Evolutionary conservation across 495 filamentous ascomycete genomes (phyloP).

Genomic region (Echria macrotheca): DNA sequence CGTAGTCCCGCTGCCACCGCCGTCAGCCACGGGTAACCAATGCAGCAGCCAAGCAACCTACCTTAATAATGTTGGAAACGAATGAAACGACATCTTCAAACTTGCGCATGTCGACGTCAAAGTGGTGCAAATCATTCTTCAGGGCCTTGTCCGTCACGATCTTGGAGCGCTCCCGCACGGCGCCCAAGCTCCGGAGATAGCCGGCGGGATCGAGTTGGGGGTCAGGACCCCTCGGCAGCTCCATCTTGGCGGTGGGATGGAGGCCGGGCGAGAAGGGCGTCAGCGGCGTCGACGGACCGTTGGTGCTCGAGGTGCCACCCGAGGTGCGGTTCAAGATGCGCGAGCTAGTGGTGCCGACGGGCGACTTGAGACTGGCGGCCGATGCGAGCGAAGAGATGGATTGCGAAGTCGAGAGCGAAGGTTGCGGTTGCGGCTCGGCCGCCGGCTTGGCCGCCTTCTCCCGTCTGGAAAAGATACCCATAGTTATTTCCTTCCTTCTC

Average conservation of each 20-base stretch:
- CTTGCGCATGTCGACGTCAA: conserved; percentile 84
- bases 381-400: conserved; percentile 33
- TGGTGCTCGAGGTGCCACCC: conserved; percentile 32
- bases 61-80: conserved; percentile 96
- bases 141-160: conserved; percentile 73
- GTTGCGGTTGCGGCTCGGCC: conserved; percentile 25
- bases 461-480: conserved; percentile 50
- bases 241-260: conserved; percentile 44
- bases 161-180: conserved; percentile 74
- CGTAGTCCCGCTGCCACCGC: conserved; percentile 71
- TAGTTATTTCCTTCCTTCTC: conserved; percentile 12
- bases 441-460: conserved; percentile 41
- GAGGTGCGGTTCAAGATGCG: conserved; percentile 35
- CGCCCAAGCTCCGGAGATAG: conserved; percentile 85
- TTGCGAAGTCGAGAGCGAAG: conserved; percentile 24
- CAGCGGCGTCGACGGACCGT: conserved; percentile 34
- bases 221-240: conserved; percentile 81
- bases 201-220: conserved; percentile 85
- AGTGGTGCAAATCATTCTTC: conserved; percentile 75
- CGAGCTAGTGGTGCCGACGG: conserved; percentile 20
- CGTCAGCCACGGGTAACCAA: not conserved
- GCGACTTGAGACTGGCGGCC: conserved; percentile 30
- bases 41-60: conserved; percentile 23
- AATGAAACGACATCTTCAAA: conserved; percentile 86
- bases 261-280: conserved; percentile 40